Percentiles rank a stretch among this genome's conserved stretches.
phyloP scores from a whole-genome alignment of 208 protist species.

The Trypanosoma boissoni region DNA sequence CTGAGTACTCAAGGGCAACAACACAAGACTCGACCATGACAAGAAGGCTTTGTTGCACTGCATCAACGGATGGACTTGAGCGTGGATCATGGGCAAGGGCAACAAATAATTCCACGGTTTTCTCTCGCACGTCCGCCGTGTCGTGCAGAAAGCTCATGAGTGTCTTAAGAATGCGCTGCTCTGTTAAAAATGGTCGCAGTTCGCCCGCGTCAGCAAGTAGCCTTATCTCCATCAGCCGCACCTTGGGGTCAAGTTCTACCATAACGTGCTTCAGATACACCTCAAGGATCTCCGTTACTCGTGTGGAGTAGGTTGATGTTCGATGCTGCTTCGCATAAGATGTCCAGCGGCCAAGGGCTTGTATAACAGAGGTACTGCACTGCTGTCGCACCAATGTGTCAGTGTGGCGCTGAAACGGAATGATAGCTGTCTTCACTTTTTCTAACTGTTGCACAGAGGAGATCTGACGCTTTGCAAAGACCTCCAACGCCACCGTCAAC shows the following conservation, averaged over 20 bases:
- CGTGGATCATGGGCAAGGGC: conserved; percentile 62
- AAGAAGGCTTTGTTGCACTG: conserved; percentile 75
- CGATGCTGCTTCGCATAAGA: conserved; percentile 74
- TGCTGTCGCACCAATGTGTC: conserved; percentile 71
- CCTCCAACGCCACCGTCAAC: conserved; percentile 68
- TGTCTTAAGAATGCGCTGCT: conserved; percentile 70
- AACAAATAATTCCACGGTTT: conserved; percentile 80
- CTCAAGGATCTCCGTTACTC: conserved; percentile 84
- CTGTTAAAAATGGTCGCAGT: conserved; percentile 62
- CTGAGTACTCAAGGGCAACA: conserved; percentile 83
- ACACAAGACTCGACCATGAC: conserved; percentile 82
- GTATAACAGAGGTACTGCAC: conserved; percentile 69
- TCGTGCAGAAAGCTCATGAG: conserved; percentile 84
- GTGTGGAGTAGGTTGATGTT: conserved; percentile 78
- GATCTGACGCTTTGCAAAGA: conserved; percentile 66
- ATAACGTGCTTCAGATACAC: conserved; percentile 79
- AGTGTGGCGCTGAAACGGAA: conserved; percentile 70
- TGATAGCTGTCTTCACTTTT: conserved; percentile 60
- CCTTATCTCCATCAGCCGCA: conserved; percentile 62
- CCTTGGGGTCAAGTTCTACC: conserved; percentile 76
- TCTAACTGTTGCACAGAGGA: conserved; percentile 79
- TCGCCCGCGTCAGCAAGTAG: conserved; percentile 61
- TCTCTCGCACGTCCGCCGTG: conserved; percentile 62
- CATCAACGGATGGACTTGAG: conserved; percentile 36
- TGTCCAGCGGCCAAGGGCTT: conserved; percentile 63